Conservation (phyloP, 1,284 basidiomycete genomes). For the Boletus mariae region DNA sequence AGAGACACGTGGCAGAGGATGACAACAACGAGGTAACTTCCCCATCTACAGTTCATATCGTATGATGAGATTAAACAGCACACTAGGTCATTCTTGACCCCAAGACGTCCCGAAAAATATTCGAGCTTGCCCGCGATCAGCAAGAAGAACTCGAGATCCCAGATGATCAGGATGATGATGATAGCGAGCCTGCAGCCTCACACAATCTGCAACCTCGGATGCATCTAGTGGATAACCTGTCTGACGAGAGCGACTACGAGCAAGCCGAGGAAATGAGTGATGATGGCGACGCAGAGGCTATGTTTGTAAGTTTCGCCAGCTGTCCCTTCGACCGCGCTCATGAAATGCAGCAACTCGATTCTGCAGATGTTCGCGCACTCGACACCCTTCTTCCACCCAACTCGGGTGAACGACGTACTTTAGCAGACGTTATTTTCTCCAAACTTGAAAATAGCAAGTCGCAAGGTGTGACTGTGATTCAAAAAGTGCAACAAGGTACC, state of each 20-base stretch:
- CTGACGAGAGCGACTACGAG: conserved; percentile 53
- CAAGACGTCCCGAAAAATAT: conserved; percentile 85
- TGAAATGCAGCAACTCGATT: conserved; percentile 76
- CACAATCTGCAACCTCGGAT: conserved; percentile 39
- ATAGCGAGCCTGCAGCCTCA: conserved; percentile 32
- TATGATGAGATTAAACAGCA: conserved; percentile 1
- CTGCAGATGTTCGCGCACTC: conserved; percentile 79
- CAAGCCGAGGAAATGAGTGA: conserved; percentile 44
- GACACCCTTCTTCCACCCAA: conserved; percentile 76
- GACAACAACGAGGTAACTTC: conserved; percentile 46
- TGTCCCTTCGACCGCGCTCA: conserved; percentile 12
- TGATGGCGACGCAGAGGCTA: conserved; percentile 53
- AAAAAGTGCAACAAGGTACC: conserved; percentile 57
- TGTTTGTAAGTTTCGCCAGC: conserved; percentile 49
- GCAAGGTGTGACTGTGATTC: conserved; percentile 48
- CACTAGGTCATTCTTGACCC: conserved; percentile 75
- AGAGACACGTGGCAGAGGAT: conserved; percentile 46
- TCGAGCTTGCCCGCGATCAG: conserved; percentile 90
- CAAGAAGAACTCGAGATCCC: conserved; percentile 81
- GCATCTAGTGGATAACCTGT: conserved; percentile 35
- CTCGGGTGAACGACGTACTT: conserved; percentile 71
- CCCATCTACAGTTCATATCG: background rate
- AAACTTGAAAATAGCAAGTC: conserved; percentile 72
- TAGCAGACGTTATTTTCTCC: conserved; percentile 95
- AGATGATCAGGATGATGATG: conserved; percentile 40